Percentiles rank a stretch among this genome's conserved stretches.
Evolutionary conservation across 768 basidiomycete species (phyloP).

Genomic region (Mycena crocata): DNA sequence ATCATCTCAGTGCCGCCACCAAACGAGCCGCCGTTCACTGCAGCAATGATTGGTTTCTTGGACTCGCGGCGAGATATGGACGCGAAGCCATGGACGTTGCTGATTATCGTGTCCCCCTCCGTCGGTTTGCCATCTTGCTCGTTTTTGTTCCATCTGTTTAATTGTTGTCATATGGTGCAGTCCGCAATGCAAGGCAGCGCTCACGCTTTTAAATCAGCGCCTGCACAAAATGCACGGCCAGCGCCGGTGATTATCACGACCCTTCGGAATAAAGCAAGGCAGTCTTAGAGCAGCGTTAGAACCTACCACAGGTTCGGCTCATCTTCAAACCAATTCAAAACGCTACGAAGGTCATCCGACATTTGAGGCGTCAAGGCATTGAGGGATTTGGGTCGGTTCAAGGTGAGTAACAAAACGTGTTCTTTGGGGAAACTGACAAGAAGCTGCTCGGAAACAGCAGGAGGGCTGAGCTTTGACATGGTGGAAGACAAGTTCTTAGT

Average conservation of each 20-base stretch:
- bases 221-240: constrained; percentile 82
- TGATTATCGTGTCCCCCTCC: constrained; percentile 56
- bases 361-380: constrained; percentile 81
- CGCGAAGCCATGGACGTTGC: constrained; percentile 72
- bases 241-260: constrained; percentile 79
- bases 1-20: constrained; percentile 77
- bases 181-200: constrained; percentile 38
- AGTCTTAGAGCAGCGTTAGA: background rate
- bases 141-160: constrained; percentile 67
- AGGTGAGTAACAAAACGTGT: constrained; percentile 64
- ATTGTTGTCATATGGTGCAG: background rate
- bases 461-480: background rate
- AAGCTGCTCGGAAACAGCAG: constrained; percentile 29
- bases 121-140: constrained; percentile 56
- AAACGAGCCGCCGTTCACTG: constrained; percentile 79
- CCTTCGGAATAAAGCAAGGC: constrained; percentile 54
- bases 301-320: constrained; percentile 79
- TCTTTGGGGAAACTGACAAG: constrained; percentile 52
- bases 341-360: constrained; percentile 58
- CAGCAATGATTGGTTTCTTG: constrained; percentile 82
- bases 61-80: constrained; percentile 77
- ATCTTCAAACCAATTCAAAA: constrained; percentile 80
- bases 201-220: constrained; percentile 82
- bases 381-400: constrained; percentile 77
- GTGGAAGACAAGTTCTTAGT: constrained; percentile 7